Percentiles rank a stretch among this genome's conserved stretches.
These are phyloP conservation scores for Saccharomycopsis hybrid DNA, from an alignment of 1,139 yeast genomes.

Conservation along the genomic window DNA sequence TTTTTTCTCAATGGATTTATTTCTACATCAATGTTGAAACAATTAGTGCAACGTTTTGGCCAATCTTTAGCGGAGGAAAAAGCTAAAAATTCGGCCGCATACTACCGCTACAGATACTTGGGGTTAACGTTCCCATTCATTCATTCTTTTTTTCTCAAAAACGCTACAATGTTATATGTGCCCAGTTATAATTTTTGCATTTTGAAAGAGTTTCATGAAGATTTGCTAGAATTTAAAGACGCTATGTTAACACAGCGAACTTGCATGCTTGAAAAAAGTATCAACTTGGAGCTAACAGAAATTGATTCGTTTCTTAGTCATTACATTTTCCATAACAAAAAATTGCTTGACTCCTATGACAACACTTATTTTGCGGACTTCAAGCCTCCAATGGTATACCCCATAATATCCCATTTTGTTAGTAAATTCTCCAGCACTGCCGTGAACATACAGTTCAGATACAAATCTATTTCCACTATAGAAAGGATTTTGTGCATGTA, in stretches of 20 bases:
- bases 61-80: neutral
- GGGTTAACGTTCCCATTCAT: slow-evolving; percentile 8
- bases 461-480: neutral
- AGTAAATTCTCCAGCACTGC: neutral
- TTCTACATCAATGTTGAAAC: slow-evolving; percentile 6
- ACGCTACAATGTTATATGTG: neutral
- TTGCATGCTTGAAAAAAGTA: no score
- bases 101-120: neutral
- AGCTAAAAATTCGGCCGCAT: neutral
- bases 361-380: neutral
- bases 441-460: neutral
- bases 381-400: neutral
- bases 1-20: slow-evolving; percentile 12
- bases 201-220: slow-evolving; percentile 6
- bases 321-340: neutral
- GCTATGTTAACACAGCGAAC: no score
- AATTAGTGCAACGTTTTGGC: slow-evolving; percentile 1
- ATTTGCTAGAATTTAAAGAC: slow-evolving; percentile 5
- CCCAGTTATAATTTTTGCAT: slow-evolving; percentile 3
- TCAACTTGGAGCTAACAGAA: neutral
- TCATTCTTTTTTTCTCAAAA: slow-evolving; percentile 2
- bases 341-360: neutral
- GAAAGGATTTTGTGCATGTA: slow-evolving; percentile 8
- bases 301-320: neutral
- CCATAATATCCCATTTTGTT: neutral